phyloP scores from a whole-genome alignment of 345 rosid genomes.

The Raphanus sativus region DNA sequence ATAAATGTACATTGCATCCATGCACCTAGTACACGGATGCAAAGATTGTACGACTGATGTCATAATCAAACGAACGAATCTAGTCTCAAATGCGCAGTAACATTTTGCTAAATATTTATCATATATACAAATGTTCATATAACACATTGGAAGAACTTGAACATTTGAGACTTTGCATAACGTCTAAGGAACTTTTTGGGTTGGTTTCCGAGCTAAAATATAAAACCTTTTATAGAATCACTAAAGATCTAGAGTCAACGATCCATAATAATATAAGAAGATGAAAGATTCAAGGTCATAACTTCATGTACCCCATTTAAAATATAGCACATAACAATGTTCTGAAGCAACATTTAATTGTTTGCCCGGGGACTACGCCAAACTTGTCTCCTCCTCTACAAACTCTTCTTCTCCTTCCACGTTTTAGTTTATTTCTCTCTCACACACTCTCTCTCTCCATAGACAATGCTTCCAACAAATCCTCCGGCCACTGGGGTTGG shows the following conservation, averaged over 20 bases:
- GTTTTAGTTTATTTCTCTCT: background rate
- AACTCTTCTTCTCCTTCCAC: constrained; percentile 5
- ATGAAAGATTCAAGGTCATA: constrained; percentile 21
- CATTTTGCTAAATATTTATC: background rate
- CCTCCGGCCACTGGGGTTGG: constrained; percentile 62
- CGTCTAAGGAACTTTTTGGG: constrained; percentile 6
- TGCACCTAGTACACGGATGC: background rate
- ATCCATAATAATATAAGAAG: constrained; percentile 11
- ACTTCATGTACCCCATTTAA: constrained; percentile 3
- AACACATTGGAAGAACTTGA: background rate
- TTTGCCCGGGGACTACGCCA: constrained; percentile 3
- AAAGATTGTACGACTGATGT: background rate
- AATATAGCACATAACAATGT: background rate
- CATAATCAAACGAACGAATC: background rate
- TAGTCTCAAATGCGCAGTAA: background rate
- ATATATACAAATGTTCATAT: background rate
- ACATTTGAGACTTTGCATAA: background rate
- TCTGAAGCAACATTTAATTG: constrained; percentile 18
- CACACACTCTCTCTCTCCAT: background rate
- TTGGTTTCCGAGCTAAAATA: constrained; percentile 20
- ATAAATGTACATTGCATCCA: background rate
- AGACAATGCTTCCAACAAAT: constrained; percentile 46
- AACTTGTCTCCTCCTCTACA: constrained; percentile 30
- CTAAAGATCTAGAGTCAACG: constrained; percentile 19
- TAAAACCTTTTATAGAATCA: background rate